A percentile compares a stretch with the other conserved stretches of the same genome.
Evolutionary conservation across 805 yeast species (phyloP).

Genomic region (Metschnikowia gelsemii): DNA sequence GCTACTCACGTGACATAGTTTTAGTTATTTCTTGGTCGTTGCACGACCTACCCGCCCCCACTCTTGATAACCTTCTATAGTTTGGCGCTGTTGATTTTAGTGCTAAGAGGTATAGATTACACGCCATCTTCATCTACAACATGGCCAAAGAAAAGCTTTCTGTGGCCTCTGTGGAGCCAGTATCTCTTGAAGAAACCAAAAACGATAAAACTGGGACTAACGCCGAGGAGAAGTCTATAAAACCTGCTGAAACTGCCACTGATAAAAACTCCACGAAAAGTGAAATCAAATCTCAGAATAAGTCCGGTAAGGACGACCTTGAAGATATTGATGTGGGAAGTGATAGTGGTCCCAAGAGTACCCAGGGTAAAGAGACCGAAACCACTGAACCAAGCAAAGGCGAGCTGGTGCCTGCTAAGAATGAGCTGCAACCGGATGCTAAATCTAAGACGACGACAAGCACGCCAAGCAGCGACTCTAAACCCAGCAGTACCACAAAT

Average conservation of each 20-base stretch:
- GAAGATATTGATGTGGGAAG: constrained; percentile 8
- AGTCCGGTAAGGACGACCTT: constrained; percentile 6
- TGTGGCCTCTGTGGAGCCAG: constrained; percentile 37
- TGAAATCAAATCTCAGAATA: neutral
- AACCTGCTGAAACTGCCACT: neutral
- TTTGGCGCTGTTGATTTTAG: too few relatives aligned
- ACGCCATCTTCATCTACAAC: too few relatives aligned
- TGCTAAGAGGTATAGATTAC: too few relatives aligned
- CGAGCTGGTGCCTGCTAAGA: neutral
- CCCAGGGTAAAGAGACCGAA: neutral
- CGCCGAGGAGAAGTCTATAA: neutral
- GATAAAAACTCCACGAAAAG: neutral
- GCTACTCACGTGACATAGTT: neutral
- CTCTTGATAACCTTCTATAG: constrained; percentile 1
- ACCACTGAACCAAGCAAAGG: neutral
- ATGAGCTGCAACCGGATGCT: neutral
- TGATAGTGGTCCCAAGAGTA: neutral
- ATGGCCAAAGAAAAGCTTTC: constrained; percentile 26
- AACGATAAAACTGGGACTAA: neutral
- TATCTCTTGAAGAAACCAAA: constrained; percentile 25
- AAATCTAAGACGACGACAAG: neutral
- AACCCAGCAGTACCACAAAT: too few relatives aligned
- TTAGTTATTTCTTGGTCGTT: constrained; percentile 1
- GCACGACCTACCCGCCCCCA: constrained; percentile 5
- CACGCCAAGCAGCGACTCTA: neutral